phyloP scores from a whole-genome alignment of 2,329 filamentous ascomycete species.

The Stagonosporopsis tanaceti region DNA sequence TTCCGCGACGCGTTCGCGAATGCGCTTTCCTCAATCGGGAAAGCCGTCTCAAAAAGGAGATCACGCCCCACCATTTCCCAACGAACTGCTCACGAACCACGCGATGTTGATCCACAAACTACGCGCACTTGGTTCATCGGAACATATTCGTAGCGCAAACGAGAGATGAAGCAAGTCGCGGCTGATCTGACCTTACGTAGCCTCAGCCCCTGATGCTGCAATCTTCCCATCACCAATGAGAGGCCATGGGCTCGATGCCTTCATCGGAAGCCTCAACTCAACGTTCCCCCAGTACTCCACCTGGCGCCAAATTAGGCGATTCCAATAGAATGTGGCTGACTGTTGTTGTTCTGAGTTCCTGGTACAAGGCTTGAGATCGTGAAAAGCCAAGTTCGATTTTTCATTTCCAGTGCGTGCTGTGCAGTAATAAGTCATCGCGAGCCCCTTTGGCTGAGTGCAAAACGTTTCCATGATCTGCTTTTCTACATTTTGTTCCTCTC shows the following conservation, averaged over 20 bases:
- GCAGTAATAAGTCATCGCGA: not conserved
- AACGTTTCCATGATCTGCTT: not conserved
- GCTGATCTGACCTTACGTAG: not conserved
- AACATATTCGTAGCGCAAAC: not conserved
- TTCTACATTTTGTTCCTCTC: not conserved
- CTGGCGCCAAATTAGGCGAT: not conserved
- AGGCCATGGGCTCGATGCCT: not conserved
- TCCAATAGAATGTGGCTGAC: not conserved
- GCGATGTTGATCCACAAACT: not conserved
- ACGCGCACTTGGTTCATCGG: not conserved
- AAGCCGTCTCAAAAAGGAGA: not conserved
- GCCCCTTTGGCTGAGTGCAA: not conserved
- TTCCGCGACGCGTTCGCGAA: not conserved
- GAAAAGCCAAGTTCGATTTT: not conserved
- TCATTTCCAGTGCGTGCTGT: not conserved
- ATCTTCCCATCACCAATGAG: constrained; percentile 4
- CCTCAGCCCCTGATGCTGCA: not conserved
- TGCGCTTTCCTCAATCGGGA: not conserved
- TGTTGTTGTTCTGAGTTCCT: not conserved
- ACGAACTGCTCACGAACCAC: constrained; percentile 1
- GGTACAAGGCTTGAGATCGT: not conserved
- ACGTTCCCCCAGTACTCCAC: not conserved
- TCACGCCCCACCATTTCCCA: not conserved
- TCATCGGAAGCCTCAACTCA: not conserved
- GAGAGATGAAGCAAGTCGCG: not conserved